These are phyloP conservation scores for Penicillium fuscoglaucum DNA, from an alignment of 2,329 filamentous ascomycete species.

Conservation along the genomic window DNA sequence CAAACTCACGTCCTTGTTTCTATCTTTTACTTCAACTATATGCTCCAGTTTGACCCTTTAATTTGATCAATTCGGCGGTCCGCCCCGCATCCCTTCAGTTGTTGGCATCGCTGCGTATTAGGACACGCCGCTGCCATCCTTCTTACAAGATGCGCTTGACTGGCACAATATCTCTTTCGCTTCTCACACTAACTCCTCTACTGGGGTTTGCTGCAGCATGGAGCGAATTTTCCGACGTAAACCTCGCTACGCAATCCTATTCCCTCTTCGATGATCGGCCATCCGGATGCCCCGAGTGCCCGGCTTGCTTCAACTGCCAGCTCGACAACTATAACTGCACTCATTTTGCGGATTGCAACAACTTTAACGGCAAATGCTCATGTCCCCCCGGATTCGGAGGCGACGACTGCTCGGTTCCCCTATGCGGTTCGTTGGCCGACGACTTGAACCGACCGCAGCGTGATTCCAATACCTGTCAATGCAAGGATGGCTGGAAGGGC, in stretches of 20 bases:
- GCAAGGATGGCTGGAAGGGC: constrained; percentile 89
- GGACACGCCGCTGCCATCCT: constrained; percentile 12
- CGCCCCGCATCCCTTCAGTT: constrained; percentile 9
- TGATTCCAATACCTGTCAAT: constrained; percentile 70
- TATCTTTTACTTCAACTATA: constrained; percentile 2
- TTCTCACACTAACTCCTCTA: constrained; percentile 30
- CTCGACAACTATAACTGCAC: constrained; percentile 87
- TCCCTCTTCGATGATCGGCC: constrained; percentile 72
- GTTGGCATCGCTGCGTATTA: constrained; percentile 4
- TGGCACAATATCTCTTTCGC: constrained; percentile 24
- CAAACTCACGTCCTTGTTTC: constrained; percentile 5
- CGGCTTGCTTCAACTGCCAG: constrained; percentile 89
- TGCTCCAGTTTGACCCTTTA: neutral
- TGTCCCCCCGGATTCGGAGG: constrained; percentile 92
- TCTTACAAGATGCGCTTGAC: constrained; percentile 31
- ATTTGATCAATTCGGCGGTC: constrained; percentile 9
- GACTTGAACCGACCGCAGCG: constrained; percentile 77
- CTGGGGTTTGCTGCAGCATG: constrained; percentile 26
- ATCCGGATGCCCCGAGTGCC: constrained; percentile 43
- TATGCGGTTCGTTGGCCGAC: constrained; percentile 84
- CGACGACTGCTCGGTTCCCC: constrained; percentile 87
- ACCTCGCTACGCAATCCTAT: constrained; percentile 66
- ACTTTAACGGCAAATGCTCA: constrained; percentile 85
- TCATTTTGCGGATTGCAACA: constrained; percentile 86
- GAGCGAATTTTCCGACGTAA: constrained; percentile 59